Evolutionary conservation across 441 rosid species (phyloP), one percentile per base, ranked within the genome.

Genomic region (Jatropha multifida): DNA sequence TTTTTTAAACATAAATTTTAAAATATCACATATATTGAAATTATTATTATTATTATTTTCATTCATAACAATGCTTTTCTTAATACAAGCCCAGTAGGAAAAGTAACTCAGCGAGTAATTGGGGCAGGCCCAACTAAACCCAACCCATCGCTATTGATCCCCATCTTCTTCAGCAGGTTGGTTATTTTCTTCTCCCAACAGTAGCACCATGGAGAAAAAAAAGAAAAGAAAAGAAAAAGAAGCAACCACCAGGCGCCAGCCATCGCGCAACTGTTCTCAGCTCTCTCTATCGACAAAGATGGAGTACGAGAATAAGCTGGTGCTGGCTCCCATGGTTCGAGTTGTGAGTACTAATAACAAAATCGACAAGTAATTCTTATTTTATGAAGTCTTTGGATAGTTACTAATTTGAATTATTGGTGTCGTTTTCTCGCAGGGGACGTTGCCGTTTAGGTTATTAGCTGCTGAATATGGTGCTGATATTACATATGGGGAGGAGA

Each of bases 311-410:
- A 85, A 88, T 85, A 94, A 90, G 90, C 88, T 86, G 4, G 88
- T 92, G 10, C 94, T 94, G 8, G 98, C 96, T 85, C 98, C 98
- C 71, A 94, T 94, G 96, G 97, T 92, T 83, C 91, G 98, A 76
- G 91, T 90, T 74, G 97, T 94, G 78, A 85, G 97, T 89, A 17
- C 17, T 11, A n/a, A 0, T 0, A 6, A 40, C 0, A 20, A 23
- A 75, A n/a, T 0, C 44, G 65, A 20, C 74, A 61, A 46, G 32
- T 51, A 9, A 61, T 1, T 71, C 32, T 73, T 8, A 2, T 61
- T 32, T 61, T 27, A 9, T 11, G 10, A 3, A 27, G 7, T 26
- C 9, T 44, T 68, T 14, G 26, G 7, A 18, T 49, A 74, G 32
- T 69, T 27, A 60, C 67, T 51, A 59, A 49, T 15, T 59, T 44